These are phyloP conservation scores for Apiotrichum akiyoshidainum DNA, from an alignment of 1,284 basidiomycete species.

Conservation along the genomic window DNA sequence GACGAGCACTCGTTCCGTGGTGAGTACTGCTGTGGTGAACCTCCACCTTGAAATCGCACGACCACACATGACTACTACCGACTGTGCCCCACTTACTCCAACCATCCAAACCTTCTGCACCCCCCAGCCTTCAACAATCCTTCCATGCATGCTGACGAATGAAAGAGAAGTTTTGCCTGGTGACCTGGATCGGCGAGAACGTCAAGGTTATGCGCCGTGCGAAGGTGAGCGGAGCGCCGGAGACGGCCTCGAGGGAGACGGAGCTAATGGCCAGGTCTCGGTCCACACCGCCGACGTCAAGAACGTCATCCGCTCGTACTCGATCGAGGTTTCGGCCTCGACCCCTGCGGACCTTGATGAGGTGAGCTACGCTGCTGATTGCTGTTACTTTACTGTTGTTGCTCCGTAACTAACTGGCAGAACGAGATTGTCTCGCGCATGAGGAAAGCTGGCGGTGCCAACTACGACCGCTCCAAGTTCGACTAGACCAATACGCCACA, in stretches of 20 bases:
- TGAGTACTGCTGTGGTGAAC: constrained; percentile 68
- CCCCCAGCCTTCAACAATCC: too few relatives aligned
- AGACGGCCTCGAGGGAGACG: not conserved
- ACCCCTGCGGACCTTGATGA: constrained; percentile 77
- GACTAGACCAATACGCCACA: constrained; percentile 25
- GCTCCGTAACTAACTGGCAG: constrained; percentile 16
- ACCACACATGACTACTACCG: too few relatives aligned
- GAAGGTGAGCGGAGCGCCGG: constrained; percentile 60
- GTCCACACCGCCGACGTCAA: constrained; percentile 85
- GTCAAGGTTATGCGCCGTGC: constrained; percentile 88
- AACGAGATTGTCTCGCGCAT: constrained; percentile 41
- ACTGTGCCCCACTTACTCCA: too few relatives aligned
- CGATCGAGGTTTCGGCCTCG: constrained; percentile 77
- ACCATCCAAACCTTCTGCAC: too few relatives aligned
- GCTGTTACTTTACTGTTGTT: not conserved
- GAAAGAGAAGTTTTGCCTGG: constrained; percentile 77
- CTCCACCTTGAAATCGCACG: too few relatives aligned
- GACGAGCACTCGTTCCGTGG: constrained; percentile 68
- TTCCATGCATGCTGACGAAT: too few relatives aligned
- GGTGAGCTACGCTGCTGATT: constrained; percentile 51
- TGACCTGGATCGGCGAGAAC: constrained; percentile 80
- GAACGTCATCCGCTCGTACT: constrained; percentile 68
- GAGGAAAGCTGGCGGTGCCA: constrained; percentile 46
- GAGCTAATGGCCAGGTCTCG: constrained; percentile 61
- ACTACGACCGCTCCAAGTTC: constrained; percentile 51